These are phyloP conservation scores for Pseudodiploospora longispora DNA, from an alignment of 2,329 filamentous ascomycete genomes.

Conservation along the genomic window DNA sequence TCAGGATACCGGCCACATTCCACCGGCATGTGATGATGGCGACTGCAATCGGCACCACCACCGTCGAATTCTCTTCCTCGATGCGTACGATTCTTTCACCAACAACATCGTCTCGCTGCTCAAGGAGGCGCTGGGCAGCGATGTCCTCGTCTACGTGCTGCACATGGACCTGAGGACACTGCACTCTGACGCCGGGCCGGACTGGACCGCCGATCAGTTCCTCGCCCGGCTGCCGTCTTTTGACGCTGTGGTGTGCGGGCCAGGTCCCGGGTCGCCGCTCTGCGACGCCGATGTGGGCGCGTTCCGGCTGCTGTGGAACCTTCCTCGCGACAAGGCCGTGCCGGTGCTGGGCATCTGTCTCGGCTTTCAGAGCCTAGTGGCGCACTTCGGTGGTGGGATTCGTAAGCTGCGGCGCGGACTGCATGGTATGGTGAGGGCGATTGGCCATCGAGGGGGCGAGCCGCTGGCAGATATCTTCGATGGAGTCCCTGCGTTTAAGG, in stretches of 20 bases:
- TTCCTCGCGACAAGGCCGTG: constrained; percentile 50
- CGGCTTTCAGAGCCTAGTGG: constrained; percentile 75
- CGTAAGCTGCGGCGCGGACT: constrained; percentile 61
- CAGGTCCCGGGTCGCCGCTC: constrained; percentile 77
- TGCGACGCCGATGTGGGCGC: constrained; percentile 71
- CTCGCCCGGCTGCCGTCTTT: constrained; percentile 44
- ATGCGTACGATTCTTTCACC: constrained; percentile 94
- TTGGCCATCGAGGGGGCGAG: constrained; percentile 44
- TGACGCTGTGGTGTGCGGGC: constrained; percentile 82
- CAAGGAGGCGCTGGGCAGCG: constrained; percentile 56
- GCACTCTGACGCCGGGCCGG: constrained; percentile 51
- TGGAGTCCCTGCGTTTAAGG: constrained; percentile 50
- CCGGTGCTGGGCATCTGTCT: constrained; percentile 85
- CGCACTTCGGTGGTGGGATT: constrained; percentile 59
- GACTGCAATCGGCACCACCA: not conserved
- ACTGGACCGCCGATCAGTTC: constrained; percentile 38
- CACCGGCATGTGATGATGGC: not conserved
- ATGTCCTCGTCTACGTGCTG: constrained; percentile 47
- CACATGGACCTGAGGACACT: constrained; percentile 42
- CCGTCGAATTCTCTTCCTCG: constrained; percentile 70
- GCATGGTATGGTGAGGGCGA: constrained; percentile 70
- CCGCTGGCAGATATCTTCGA: constrained; percentile 53
- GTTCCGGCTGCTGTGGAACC: constrained; percentile 67
- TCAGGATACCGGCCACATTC: no score
- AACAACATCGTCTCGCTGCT: constrained; percentile 88